These are phyloP conservation scores for Lunasporangiospora selenospora DNA, from an alignment of 192 early-diverging fungal species.

Conservation along the genomic window DNA sequence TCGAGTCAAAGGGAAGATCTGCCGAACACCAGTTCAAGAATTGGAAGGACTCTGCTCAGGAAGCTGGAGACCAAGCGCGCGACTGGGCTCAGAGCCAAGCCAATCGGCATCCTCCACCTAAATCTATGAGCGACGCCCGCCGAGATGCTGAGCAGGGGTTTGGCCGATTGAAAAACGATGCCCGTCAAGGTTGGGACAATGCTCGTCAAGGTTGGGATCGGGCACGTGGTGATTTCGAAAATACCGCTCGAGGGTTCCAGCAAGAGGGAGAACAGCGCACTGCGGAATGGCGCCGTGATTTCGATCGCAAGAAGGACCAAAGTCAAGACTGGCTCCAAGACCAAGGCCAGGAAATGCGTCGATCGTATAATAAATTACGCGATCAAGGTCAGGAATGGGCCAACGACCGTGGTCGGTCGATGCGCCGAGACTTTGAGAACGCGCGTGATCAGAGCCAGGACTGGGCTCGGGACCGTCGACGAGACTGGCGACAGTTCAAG, in stretches of 20 bases:
- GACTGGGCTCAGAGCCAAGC: conserved; percentile 6
- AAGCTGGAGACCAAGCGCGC: conserved; percentile 14
- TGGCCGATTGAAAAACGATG: conserved; percentile 18
- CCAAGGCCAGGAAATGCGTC: conserved; percentile 4
- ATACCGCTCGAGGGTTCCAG: not conserved
- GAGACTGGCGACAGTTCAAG: not conserved
- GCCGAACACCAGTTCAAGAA: conserved; percentile 14
- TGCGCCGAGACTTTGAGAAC: conserved; percentile 9
- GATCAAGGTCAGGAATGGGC: conserved; percentile 19
- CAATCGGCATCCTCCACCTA: not conserved
- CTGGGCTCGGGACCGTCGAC: conserved; percentile 27
- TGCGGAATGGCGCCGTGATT: not conserved
- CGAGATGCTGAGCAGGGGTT: conserved; percentile 32
- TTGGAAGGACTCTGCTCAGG: conserved; percentile 1
- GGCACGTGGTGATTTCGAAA: too few species aligned
- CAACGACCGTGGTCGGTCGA: not conserved
- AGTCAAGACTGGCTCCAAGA: too few species aligned
- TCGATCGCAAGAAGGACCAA: not conserved
- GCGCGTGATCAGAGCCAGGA: conserved; percentile 14
- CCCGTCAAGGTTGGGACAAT: conserved; percentile 20
- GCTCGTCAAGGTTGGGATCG: conserved; percentile 1
- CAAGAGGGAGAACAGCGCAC: conserved; percentile 7
- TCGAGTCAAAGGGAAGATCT: conserved; percentile 7
- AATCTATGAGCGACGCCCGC: conserved; percentile 5
- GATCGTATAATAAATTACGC: not conserved